Percentiles rank a stretch among this genome's conserved stretches.
Evolutionary conservation across 164 flowering plant species (phyloP).

Genomic region (Litsea cubeba): DNA sequence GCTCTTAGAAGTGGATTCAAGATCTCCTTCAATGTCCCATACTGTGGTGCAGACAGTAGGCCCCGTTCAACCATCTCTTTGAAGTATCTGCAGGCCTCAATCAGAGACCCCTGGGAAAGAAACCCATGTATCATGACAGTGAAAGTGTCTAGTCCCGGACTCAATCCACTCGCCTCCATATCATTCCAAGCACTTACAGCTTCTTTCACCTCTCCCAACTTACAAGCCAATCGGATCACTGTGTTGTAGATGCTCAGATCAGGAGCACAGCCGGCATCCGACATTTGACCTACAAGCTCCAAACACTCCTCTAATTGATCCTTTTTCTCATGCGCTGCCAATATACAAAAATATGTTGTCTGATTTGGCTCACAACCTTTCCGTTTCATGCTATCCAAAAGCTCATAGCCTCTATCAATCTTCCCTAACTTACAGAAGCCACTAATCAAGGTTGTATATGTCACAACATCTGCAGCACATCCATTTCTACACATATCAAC

Average conservation of each 20-base stretch:
- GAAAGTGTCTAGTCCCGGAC: conserved; percentile 69
- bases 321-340: conserved; percentile 84
- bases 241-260: conserved; percentile 60
- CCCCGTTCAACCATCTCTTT: conserved; percentile 87
- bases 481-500: conserved; percentile 64
- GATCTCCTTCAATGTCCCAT: conserved; percentile 76
- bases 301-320: conserved; percentile 78
- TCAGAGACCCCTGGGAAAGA: conserved; percentile 46
- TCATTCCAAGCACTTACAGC: conserved; percentile 65
- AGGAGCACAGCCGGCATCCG: conserved; percentile 47
- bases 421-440: conserved; percentile 89
- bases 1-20: conserved; percentile 67
- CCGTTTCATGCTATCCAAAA: conserved; percentile 65
- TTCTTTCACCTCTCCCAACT: conserved; percentile 68
- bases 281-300: conserved; percentile 62
- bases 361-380: conserved; percentile 55
- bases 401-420: conserved; percentile 55
- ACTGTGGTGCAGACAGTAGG: conserved; percentile 63
- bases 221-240: conserved; percentile 67
- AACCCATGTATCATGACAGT: conserved; percentile 71
- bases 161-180: conserved; percentile 55
- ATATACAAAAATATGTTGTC: conserved; percentile 56
- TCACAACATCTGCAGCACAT: conserved; percentile 75
- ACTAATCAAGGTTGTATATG: conserved; percentile 74
- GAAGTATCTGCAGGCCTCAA: conserved; percentile 80